Conservation (phyloP, 1,284 basidiomycete genomes). For the Cryptococcus sp. region DNA sequence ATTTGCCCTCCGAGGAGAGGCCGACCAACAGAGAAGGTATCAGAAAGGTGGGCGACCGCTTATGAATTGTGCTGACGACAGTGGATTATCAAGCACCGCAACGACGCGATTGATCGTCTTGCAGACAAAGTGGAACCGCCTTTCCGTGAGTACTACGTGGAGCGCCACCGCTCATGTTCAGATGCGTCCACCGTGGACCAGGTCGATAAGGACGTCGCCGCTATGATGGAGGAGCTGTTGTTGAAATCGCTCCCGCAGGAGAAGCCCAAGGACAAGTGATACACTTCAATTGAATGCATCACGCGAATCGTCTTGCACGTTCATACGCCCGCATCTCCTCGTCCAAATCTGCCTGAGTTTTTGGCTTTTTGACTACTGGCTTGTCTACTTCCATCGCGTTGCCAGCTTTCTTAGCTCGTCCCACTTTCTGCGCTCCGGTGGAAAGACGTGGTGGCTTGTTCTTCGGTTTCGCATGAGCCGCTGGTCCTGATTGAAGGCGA, state of each 20-base stretch:
- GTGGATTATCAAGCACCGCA: conserved; percentile 32
- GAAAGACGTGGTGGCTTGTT: conserved; percentile 9
- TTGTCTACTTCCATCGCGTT: conserved; percentile 41
- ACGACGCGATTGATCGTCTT: conserved; percentile 20
- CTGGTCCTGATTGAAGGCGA: conserved; percentile 27
- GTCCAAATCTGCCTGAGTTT: conserved; percentile 46
- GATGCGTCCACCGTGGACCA: conserved; percentile 32
- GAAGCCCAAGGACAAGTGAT: conserved; percentile 7
- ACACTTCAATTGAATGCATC: conserved; percentile 1
- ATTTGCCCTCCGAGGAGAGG: conserved; percentile 22
- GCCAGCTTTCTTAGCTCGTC: conserved; percentile 35
- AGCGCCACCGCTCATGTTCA: conserved; percentile 1
- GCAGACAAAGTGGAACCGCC: conserved; percentile 37
- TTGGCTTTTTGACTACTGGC: conserved; percentile 27
- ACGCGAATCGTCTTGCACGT: conserved; percentile 37
- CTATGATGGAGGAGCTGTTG: conserved; percentile 38
- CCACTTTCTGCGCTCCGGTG: conserved; percentile 29
- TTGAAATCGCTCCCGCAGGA: conserved; percentile 27
- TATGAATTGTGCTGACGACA: conserved; percentile 7
- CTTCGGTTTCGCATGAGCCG: conserved; percentile 17
- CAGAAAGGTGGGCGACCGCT: conserved; percentile 26
- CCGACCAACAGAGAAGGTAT: conserved; percentile 28
- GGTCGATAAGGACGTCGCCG: conserved; percentile 34
- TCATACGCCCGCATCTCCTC: conserved; percentile 48
- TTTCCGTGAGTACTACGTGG: conserved; percentile 31